Conservation (phyloP, 2,329 filamentous ascomycete species). For the Phaeomoniella chlamydospora region DNA sequence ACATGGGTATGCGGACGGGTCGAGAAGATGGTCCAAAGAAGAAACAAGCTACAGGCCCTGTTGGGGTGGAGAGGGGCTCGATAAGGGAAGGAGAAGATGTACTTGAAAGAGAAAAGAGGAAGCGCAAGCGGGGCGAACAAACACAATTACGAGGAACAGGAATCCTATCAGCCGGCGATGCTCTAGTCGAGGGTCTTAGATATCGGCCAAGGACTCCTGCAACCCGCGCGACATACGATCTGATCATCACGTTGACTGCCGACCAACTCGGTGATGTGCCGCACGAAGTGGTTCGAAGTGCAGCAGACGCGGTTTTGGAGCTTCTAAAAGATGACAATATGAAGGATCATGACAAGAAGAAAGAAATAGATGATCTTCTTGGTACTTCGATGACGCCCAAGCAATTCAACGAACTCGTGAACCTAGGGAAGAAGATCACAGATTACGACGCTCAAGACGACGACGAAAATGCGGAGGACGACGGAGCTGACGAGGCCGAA, state of each 20-base stretch:
- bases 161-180: constrained; percentile 70
- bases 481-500: constrained; percentile 54
- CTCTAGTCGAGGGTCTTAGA: constrained; percentile 76
- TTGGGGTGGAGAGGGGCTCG: constrained; percentile 59
- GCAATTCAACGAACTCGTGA: constrained; percentile 93
- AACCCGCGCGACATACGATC: constrained; percentile 83
- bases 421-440: constrained; percentile 95
- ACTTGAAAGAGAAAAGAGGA: constrained; percentile 68
- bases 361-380: constrained; percentile 85
- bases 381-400: constrained; percentile 72
- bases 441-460: constrained; percentile 96
- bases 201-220: constrained; percentile 86
- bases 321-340: constrained; percentile 87
- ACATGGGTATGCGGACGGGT: constrained; percentile 80
- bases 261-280: constrained; percentile 83
- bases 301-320: constrained; percentile 81
- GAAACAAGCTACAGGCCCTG: constrained; percentile 50
- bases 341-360: constrained; percentile 98
- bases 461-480: constrained; percentile 67
- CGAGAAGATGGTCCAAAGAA: constrained; percentile 72
- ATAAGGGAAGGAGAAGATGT: constrained; percentile 73
- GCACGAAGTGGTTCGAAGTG: constrained; percentile 81
- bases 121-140: constrained; percentile 64
- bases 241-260: constrained; percentile 84
- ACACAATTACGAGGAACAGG: constrained; percentile 57